Conservation (phyloP, 306 rosid genomes). For the Gastrolobium villosum region DNA sequence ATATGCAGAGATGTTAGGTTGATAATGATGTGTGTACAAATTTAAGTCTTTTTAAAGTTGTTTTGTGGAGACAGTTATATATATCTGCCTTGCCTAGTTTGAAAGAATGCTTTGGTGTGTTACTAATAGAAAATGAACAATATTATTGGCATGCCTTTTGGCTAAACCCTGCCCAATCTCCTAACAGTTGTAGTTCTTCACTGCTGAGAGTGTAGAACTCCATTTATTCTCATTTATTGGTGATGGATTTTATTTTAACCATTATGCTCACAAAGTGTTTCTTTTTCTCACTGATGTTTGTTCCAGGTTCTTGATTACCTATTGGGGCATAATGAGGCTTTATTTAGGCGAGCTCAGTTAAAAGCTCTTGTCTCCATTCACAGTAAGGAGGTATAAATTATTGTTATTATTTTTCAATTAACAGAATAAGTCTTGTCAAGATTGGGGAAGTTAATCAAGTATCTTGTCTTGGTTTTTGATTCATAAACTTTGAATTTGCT, state of each 20-base stretch:
- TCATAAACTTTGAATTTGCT: slow-evolving; percentile 40
- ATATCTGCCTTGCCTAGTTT: neutral
- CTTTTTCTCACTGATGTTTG: slow-evolving; percentile 24
- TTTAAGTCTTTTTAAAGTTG: slow-evolving; percentile 21
- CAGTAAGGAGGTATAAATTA: slow-evolving; percentile 74
- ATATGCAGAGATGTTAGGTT: slow-evolving; percentile 1
- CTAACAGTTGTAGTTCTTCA: neutral
- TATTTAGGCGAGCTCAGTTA: slow-evolving; percentile 96
- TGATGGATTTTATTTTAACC: slow-evolving; percentile 35
- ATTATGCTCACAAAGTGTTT: slow-evolving; percentile 17
- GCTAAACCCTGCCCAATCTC: slow-evolving; percentile 20
- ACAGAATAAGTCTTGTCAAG: slow-evolving; percentile 31
- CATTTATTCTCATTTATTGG: slow-evolving; percentile 13
- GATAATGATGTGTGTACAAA: slow-evolving; percentile 10
- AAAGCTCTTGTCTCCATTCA: slow-evolving; percentile 97
- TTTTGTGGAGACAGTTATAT: slow-evolving; percentile 21
- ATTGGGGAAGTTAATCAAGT: slow-evolving; percentile 35
- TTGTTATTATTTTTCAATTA: neutral
- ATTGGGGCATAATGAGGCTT: slow-evolving; percentile 91
- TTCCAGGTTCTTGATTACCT: slow-evolving; percentile 81
- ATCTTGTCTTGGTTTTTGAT: neutral
- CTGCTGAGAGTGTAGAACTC: slow-evolving; percentile 2
- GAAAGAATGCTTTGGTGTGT: slow-evolving; percentile 10
- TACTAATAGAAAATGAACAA: slow-evolving; percentile 11
- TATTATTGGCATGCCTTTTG: slow-evolving; percentile 31